Percentiles rank a stretch among this genome's conserved stretches.
Evolutionary conservation across 2,329 filamentous ascomycete genomes (phyloP).

Genomic region (Akanthomyces lecanii): DNA sequence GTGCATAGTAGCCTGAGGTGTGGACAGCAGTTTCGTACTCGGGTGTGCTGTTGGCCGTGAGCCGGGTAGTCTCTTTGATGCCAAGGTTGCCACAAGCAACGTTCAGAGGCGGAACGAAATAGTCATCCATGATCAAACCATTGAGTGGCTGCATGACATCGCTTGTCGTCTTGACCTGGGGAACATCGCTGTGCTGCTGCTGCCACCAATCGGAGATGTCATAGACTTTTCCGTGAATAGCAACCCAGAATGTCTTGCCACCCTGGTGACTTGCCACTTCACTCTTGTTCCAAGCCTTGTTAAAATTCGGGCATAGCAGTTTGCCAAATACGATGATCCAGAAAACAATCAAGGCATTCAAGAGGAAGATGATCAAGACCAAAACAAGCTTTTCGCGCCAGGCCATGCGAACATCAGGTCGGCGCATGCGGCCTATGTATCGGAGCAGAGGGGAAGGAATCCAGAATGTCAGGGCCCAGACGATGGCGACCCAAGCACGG

Average conservation of each 20-base stretch:
- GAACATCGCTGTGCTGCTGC: conserved; percentile 72
- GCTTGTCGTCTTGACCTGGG: conserved; percentile 52
- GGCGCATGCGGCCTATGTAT: conserved; percentile 90
- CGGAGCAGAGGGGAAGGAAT: conserved; percentile 81
- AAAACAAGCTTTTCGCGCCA: conserved; percentile 95
- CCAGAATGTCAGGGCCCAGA: conserved; percentile 89
- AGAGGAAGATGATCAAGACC: conserved; percentile 70
- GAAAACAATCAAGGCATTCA: conserved; percentile 82
- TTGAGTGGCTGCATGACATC: conserved; percentile 72
- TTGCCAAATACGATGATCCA: conserved; percentile 86
- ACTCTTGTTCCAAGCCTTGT: conserved; percentile 77
- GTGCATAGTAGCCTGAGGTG: conserved; percentile 59
- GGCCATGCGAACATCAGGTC: conserved; percentile 92
- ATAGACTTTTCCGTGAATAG: conserved; percentile 83
- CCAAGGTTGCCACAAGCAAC: conserved; percentile 72
- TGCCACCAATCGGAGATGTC: conserved; percentile 88
- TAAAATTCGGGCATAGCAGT: conserved; percentile 81
- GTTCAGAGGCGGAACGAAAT: conserved; percentile 76
- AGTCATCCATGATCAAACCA: conserved; percentile 75
- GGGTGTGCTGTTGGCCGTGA: conserved; percentile 63
- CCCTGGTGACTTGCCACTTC: conserved; percentile 69
- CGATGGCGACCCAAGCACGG: conserved; percentile 73
- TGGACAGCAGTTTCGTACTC: conserved; percentile 58
- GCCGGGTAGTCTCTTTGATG: conserved; percentile 47
- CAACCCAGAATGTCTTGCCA: conserved; percentile 79